Evolutionary conservation across 73 alveolate species (phyloP).

Genomic region (Symbiodinium natans): DNA sequence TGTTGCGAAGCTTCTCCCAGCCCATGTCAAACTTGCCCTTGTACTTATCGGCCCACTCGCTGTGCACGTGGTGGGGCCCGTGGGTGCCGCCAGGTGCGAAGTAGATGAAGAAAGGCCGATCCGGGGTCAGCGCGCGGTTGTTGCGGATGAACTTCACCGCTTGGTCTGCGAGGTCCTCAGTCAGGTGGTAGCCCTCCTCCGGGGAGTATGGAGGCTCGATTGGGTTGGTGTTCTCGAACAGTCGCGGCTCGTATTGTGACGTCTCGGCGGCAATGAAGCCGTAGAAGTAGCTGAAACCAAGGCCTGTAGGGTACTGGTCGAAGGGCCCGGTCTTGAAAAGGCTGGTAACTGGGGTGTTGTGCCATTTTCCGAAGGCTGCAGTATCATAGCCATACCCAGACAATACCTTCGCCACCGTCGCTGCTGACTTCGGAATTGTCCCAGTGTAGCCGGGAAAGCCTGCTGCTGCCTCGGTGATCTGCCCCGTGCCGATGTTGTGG

Average conservation of each 20-base stretch:
- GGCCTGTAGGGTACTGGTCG: not conserved
- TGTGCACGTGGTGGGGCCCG: slow-evolving; percentile 74
- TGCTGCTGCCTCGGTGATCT: slow-evolving; percentile 58
- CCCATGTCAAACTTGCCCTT: slow-evolving; percentile 40
- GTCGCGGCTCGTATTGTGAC: slow-evolving; percentile 79
- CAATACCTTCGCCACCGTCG: slow-evolving; percentile 20
- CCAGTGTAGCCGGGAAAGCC: slow-evolving; percentile 59
- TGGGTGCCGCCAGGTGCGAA: slow-evolving; percentile 87
- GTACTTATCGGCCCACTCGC: not conserved
- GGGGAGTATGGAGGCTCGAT: not conserved
- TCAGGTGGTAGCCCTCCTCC: slow-evolving; percentile 74
- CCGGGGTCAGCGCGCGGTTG: slow-evolving; percentile 93
- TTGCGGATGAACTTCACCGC: slow-evolving; percentile 66
- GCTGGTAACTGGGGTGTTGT: slow-evolving; percentile 63
- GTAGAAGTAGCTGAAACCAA: slow-evolving; percentile 92
- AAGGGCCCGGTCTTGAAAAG: slow-evolving; percentile 34
- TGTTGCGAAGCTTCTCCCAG: slow-evolving; percentile 92
- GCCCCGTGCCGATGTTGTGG: slow-evolving; percentile 86
- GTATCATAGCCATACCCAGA: not conserved
- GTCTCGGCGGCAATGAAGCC: slow-evolving; percentile 91
- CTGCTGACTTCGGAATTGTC: slow-evolving; percentile 65
- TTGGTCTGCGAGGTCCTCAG: slow-evolving; percentile 21
- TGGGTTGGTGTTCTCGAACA: slow-evolving; percentile 87
- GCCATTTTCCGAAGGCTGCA: slow-evolving; percentile 91
- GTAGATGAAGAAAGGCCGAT: slow-evolving; percentile 89